Base-by-base conservation (phyloP, 306 rosid species). In the Fagus sylvatica region DNA sequence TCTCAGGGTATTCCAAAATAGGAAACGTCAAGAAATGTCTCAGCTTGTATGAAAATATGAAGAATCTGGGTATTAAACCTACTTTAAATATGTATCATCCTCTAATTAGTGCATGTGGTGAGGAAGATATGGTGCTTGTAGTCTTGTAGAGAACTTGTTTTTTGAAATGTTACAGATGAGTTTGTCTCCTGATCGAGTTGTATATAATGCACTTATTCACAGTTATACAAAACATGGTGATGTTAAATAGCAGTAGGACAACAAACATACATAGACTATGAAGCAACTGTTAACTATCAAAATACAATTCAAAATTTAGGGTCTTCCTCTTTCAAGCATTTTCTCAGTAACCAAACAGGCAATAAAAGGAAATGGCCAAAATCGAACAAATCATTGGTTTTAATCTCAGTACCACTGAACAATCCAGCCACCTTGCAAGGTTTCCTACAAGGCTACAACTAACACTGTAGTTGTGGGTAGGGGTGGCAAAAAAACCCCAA, bases 391-490 rank as follows among this genome's bases (percentile, higher is more conserved):
- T 81, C 87, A 75, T 72, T 86, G 74, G 80, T 80, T 76, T 85
- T 84, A 59, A 71, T 71, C 78, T 89, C 97, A 39, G 81, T 68
- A 57, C 75, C 79, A 36, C 85, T 86, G 28, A 79, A 74, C 66
- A 90, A 82, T 28, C 90, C 94, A 19, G 74, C 71, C 75, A 62
- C 74, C 80, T 87, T 89, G 81, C 89, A 68, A 1, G 84, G 82
- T 74, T 85, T 79, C 75, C n/a, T n/a, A n/a, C n/a, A n/a, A n/a
- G n/a, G n/a, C 77, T 78, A 80, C 97, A 90, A 78, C 95, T 94
- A 76, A 92, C 97, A 71, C 97, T 94, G 76, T 89, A 94, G n/a
- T n/a, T n/a, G n/a, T n/a, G n/a, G n/a, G n/a, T n/a, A n/a, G n/a
- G n/a, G n/a, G n/a, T n/a, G n/a, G n/a, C n/a, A n/a, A n/a, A n/a